Evolutionary conservation across 2,329 filamentous ascomycete species (phyloP), one percentile per base, ranked within the genome.

Genomic region (Geosmithia flava): DNA sequence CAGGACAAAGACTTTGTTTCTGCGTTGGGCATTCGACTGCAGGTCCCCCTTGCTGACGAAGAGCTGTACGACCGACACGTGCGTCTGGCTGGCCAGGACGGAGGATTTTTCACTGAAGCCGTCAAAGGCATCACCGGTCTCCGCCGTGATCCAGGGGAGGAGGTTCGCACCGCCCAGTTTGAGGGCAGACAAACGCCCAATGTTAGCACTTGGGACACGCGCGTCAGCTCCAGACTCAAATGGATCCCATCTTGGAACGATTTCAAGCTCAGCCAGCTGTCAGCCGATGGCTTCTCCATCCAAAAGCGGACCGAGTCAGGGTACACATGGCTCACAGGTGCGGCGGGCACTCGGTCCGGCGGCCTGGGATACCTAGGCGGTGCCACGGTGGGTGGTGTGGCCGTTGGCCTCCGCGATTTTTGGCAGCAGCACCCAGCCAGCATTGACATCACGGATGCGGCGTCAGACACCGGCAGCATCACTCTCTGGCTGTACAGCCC

Each of bases 401-500:
- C 74, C 4, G 58, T 81, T 11, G 76, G 76, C 1, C 63, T 79
- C 51, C 68, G 71, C 6, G 69, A 81, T 54, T 81, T 81, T 56
- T 82, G 78, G 78, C 74, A 82, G 61, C 69, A 75, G 15, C 79
- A 78, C 53, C 78, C 78, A 0, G 77, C 75, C 0, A 68, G 73
- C 16, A 57, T 82, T 3, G 77, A 81, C 47, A 66, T 81, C 16
- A 58, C 66, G 0, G 68, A 74, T 50, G 71, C 75, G 1, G 68
- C 68, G 0, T 63, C 65, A 0, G 70, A 77, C 46, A 54, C 61
- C 3, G 76, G 75, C 0, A 61, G 68, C 10, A 63, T 81, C 4
- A 81, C 76, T 0, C 49, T 79, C 7, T 82, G 78, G 78, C 58
- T 81, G 0, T 81, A 81, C 54, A 77, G 72, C 47, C 78, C 78